A percentile compares a stretch with the other conserved stretches of the same genome.
Evolutionary conservation across 2,329 filamentous ascomycete genomes (phyloP).

Genomic region (Fusarium luffae): DNA sequence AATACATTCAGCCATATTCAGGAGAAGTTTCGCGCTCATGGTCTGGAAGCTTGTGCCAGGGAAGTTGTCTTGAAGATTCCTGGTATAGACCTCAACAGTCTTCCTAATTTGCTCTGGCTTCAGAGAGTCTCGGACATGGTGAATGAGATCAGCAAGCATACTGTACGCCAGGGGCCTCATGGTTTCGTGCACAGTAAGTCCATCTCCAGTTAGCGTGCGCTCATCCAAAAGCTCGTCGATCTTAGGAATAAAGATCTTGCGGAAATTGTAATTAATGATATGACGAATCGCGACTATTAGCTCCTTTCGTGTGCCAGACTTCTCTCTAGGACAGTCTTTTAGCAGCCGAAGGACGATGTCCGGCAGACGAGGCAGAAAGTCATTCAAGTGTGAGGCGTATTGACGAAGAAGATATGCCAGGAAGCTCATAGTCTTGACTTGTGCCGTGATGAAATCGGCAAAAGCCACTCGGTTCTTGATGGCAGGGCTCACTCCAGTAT

Average conservation of each 20-base stretch:
- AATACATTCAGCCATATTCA: slow-evolving; percentile 99
- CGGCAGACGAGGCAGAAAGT: slow-evolving; percentile 87
- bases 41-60: slow-evolving; percentile 99
- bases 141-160: slow-evolving; percentile 97
- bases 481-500: slow-evolving; percentile 90
- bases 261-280: slow-evolving; percentile 99
- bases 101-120: slow-evolving; percentile 91
- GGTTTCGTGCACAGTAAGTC: slow-evolving; percentile 94
- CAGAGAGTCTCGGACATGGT: slow-evolving; percentile 93
- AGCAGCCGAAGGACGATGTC: slow-evolving; percentile 90
- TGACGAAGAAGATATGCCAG: slow-evolving; percentile 90
- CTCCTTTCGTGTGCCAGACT: slow-evolving; percentile 93
- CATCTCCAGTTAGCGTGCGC: slow-evolving; percentile 92
- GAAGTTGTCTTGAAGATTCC: slow-evolving; percentile 93
- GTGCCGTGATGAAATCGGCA: slow-evolving; percentile 96
- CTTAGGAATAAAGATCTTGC: slow-evolving; percentile 92
- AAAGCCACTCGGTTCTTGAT: slow-evolving; percentile 96
- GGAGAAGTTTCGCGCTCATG: slow-evolving; percentile 95
- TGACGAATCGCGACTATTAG: slow-evolving; percentile 95
- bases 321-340: slow-evolving; percentile 94
- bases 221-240: slow-evolving; percentile 97
- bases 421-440: slow-evolving; percentile 99
- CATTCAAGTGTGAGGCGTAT: slow-evolving; percentile 85
- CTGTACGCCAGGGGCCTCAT: slow-evolving; percentile 96
- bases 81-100: slow-evolving; percentile 97